A percentile compares a stretch with the other conserved stretches of the same genome.
Evolutionary conservation across 2,329 filamentous ascomycete species (phyloP).

Genomic region (Cephalotrichum gorgonifer): DNA sequence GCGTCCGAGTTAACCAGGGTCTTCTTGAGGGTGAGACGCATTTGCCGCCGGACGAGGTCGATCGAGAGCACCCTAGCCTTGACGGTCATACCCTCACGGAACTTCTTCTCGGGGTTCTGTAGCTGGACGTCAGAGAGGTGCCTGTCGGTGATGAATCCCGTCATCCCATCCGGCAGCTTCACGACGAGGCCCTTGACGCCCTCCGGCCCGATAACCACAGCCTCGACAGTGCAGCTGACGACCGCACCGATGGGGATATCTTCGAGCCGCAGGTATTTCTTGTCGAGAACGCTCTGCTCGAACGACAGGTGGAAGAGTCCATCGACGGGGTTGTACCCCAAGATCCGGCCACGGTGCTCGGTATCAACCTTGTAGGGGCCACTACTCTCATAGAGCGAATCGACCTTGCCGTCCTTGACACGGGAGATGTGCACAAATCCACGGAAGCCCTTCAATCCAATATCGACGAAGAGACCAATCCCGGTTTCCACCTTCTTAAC

Average conservation of each 20-base stretch:
- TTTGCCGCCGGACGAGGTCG: conserved; percentile 62
- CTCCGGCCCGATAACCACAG: conserved; percentile 66
- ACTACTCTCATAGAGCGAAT: conserved; percentile 64
- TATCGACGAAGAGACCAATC: conserved; percentile 70
- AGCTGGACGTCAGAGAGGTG: conserved; percentile 83
- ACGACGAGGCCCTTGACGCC: conserved; percentile 76
- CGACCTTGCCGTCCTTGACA: conserved; percentile 81
- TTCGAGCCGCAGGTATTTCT: conserved; percentile 83
- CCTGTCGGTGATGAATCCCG: conserved; percentile 76
- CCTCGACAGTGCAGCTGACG: conserved; percentile 76
- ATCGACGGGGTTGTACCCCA: conserved; percentile 82
- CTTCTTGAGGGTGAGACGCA: conserved; percentile 90
- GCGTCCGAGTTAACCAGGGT: conserved; percentile 83
- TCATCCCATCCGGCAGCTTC: conserved; percentile 75
- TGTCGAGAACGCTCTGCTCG: conserved; percentile 70
- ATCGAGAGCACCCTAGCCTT: conserved; percentile 79
- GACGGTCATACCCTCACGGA: conserved; percentile 74
- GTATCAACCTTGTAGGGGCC: conserved; percentile 73
- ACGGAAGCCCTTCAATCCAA: conserved; percentile 53
- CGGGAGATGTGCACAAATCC: conserved; percentile 94
- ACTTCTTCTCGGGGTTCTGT: conserved; percentile 93
- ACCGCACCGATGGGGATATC: conserved; percentile 75
- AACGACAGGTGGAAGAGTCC: conserved; percentile 79
- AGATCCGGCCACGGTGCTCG: conserved; percentile 67
- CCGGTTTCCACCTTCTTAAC: conserved; percentile 71